Evolutionary conservation across 2,329 filamentous ascomycete species (phyloP).

Genomic region (Mycosphaerella sp.): DNA sequence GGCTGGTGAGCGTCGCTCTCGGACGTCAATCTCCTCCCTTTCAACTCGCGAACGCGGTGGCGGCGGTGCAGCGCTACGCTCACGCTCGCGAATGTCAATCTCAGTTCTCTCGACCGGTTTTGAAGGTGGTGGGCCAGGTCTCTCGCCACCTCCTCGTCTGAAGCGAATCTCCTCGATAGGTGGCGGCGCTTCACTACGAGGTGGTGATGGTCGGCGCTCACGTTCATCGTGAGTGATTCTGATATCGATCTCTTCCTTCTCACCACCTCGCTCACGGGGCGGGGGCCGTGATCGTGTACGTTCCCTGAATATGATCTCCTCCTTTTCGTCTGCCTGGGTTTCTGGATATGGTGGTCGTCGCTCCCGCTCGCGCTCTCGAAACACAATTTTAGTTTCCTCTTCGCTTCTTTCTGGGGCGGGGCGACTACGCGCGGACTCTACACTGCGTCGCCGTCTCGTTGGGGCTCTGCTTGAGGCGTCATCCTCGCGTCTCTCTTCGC

Average conservation of each 20-base stretch:
- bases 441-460: constrained; percentile 21
- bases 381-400: constrained; percentile 39
- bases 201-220: constrained; percentile 26
- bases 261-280: constrained; percentile 26
- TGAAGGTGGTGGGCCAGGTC: constrained; percentile 19
- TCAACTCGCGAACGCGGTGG: constrained; percentile 16
- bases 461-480: constrained; percentile 31
- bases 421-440: constrained; percentile 26
- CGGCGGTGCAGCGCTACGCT: constrained; percentile 22
- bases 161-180: constrained; percentile 45
- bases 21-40: constrained; percentile 36
- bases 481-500: constrained; percentile 35
- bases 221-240: constrained; percentile 28
- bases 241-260: constrained; percentile 34
- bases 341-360: constrained; percentile 26
- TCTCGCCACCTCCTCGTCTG: constrained; percentile 34
- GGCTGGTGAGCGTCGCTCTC: constrained; percentile 18
- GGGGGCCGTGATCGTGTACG: constrained; percentile 34
- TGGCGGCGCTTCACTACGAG: constrained; percentile 30
- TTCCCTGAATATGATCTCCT: constrained; percentile 38
- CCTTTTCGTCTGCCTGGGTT: constrained; percentile 27
- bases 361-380: constrained; percentile 29
- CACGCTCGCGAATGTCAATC: constrained; percentile 24
- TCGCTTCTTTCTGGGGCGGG: constrained; percentile 32
- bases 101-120: constrained; percentile 28